These are phyloP conservation scores for Talaromyces amestolkiae DNA, from an alignment of 2,329 filamentous ascomycete genomes.

Conservation along the genomic window DNA sequence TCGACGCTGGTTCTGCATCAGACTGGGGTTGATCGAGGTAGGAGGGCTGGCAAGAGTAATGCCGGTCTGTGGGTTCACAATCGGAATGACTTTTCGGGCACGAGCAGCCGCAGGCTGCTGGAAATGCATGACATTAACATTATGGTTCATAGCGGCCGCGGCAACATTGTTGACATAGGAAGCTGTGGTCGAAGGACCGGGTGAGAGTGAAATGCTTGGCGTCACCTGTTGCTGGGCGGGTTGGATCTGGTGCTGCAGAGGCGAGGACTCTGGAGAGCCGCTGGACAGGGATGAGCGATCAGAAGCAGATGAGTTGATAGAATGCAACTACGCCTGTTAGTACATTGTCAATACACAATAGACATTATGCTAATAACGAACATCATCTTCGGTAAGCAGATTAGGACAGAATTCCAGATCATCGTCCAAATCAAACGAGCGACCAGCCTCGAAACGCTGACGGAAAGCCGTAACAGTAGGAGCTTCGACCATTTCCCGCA, in stretches of 20 bases:
- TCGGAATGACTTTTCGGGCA: constrained; percentile 91
- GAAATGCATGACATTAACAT: constrained; percentile 66
- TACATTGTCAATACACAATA: not conserved
- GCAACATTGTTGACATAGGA: constrained; percentile 45
- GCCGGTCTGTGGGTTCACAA: constrained; percentile 92
- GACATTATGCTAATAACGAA: constrained; percentile 46
- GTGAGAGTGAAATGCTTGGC: constrained; percentile 70
- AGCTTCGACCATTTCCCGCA: constrained; percentile 82
- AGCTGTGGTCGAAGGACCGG: constrained; percentile 49
- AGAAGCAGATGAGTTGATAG: constrained; percentile 82
- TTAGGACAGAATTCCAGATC: constrained; percentile 94
- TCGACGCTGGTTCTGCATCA: constrained; percentile 56
- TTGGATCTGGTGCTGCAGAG: constrained; percentile 77
- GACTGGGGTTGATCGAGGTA: constrained; percentile 64
- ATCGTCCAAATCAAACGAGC: constrained; percentile 93
- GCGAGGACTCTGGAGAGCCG: constrained; percentile 87
- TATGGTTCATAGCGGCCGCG: constrained; percentile 65
- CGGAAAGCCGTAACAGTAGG: constrained; percentile 75
- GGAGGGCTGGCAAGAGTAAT: constrained; percentile 86
- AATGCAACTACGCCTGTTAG: constrained; percentile 65
- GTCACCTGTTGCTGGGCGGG: constrained; percentile 67
- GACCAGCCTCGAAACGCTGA: constrained; percentile 81
- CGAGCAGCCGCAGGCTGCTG: constrained; percentile 89
- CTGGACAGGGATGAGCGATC: constrained; percentile 94
- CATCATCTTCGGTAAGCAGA: constrained; percentile 89